Base-by-base conservation (phyloP, 257 asterid genomes). In the Avicennia marina region DNA sequence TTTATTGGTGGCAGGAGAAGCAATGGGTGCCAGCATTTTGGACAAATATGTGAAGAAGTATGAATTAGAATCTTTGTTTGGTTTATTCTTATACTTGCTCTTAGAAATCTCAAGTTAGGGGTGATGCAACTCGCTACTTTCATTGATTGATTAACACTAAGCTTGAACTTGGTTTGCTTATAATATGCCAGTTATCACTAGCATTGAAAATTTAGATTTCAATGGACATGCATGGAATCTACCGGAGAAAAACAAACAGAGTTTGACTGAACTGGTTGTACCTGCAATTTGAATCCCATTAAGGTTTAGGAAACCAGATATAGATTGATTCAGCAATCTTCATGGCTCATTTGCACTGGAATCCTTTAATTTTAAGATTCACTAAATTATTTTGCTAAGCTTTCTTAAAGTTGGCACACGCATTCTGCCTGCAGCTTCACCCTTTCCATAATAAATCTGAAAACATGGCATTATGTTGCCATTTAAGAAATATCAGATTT, bases 11-110 rank as follows among this genome's bases (percentile, higher is more conserved):
- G 50, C 58, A 74, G 80, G 85, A 91, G 96, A 71, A 73, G 96
- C 95, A 64, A 39, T 62, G 56, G 81, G 72, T n/a, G 94, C 69
- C 29, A 67, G 77, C 71, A 4, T 65, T 22, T 65, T 91, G 43
- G 95, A 88, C 76, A 88, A 78, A 56, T 91, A 91, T 67, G 72
- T 88, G 56, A 91, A 88, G 40, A 88, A 69, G 98, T 91, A 63
- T 71, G 78, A n/a, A 58, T n/a, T 15, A 22, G 10, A 20, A 25
- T 26, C 22, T 53, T 32, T 12, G 25, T 19, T 29, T 49, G 1
- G 1, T 7, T 40, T 27, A 21, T 25, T 49, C 18, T 45, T 11
- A 11, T 60, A 11, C 32, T 45, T 41, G 45, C 32, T 40, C 15
- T 34, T n/a, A n/a, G n/a, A n/a, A n/a, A n/a, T n/a, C n/a, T n/a